Conservation (phyloP, 2,329 filamentous ascomycete genomes). For the Penicillium sp. region DNA sequence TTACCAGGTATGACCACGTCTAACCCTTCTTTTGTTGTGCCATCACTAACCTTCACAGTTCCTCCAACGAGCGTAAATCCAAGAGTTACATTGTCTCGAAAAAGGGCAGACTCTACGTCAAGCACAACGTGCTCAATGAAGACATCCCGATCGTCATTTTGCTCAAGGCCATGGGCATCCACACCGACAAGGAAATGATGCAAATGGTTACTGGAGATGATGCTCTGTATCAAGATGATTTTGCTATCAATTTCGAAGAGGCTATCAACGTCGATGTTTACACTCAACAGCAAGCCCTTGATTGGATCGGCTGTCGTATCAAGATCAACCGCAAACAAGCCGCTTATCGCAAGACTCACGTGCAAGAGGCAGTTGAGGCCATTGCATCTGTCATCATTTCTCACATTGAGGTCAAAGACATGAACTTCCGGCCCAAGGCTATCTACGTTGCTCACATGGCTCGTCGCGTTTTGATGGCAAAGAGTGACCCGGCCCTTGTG, state of each 20-base stretch:
- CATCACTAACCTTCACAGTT: constrained; percentile 49
- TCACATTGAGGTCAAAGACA: constrained; percentile 79
- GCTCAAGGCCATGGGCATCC: constrained; percentile 83
- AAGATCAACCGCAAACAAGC: constrained; percentile 67
- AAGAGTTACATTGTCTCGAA: constrained; percentile 94
- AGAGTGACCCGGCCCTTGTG: constrained; percentile 77
- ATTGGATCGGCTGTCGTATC: constrained; percentile 78
- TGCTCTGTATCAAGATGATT: constrained; percentile 83
- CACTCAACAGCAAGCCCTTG: constrained; percentile 89
- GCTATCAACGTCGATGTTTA: constrained; percentile 73
- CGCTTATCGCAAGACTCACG: constrained; percentile 63
- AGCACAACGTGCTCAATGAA: constrained; percentile 87
- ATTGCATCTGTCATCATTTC: constrained; percentile 87
- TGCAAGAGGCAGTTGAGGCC: constrained; percentile 86
- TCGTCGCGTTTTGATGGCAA: constrained; percentile 87
- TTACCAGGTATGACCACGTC: constrained; percentile 53
- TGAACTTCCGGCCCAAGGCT: constrained; percentile 95
- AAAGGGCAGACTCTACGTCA: constrained; percentile 79
- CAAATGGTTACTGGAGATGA: constrained; percentile 82
- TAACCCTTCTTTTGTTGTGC: not conserved
- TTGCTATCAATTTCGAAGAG: constrained; percentile 90
- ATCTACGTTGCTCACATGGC: constrained; percentile 96
- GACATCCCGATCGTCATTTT: constrained; percentile 91
- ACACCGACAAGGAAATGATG: constrained; percentile 91
- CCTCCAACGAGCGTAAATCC: constrained; percentile 92